Conservation (phyloP, 2,329 filamentous ascomycete species). For the Biscogniauxia marginata region DNA sequence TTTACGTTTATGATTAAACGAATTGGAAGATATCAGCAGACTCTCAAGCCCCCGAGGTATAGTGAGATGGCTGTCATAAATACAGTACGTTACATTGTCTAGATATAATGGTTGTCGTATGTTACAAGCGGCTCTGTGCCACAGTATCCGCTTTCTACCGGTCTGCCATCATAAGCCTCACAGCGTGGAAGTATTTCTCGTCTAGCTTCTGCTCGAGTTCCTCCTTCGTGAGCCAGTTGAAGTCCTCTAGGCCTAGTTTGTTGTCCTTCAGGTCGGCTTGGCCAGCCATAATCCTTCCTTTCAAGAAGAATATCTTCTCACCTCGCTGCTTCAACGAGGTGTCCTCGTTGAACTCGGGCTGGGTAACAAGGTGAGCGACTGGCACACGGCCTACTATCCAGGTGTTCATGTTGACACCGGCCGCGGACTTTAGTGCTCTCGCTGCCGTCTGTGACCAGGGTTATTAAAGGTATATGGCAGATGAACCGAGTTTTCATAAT, state of each 20-base stretch:
- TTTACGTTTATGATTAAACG: neutral
- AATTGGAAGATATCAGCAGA: neutral
- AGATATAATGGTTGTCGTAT: slow-evolving; percentile 21
- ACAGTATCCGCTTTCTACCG: slow-evolving; percentile 48
- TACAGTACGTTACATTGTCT: slow-evolving; percentile 29
- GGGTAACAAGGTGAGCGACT: slow-evolving; percentile 71
- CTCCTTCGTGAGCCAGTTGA: slow-evolving; percentile 88
- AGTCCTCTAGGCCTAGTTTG: slow-evolving; percentile 72
- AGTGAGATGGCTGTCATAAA: slow-evolving; percentile 8
- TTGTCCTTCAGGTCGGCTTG: slow-evolving; percentile 79
- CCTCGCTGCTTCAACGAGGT: slow-evolving; percentile 50
- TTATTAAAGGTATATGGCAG: slow-evolving; percentile 15
- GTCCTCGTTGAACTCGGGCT: slow-evolving; percentile 47
- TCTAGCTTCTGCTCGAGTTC: slow-evolving; percentile 72
- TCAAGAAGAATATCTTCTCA: slow-evolving; percentile 92
- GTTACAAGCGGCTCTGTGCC: slow-evolving; percentile 14
- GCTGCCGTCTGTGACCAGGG: slow-evolving; percentile 66
- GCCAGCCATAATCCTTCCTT: slow-evolving; percentile 94
- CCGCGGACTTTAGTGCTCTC: slow-evolving; percentile 72
- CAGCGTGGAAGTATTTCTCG: slow-evolving; percentile 67
- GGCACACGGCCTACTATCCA: slow-evolving; percentile 94
- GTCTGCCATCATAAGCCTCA: slow-evolving; percentile 82
- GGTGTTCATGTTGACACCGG: slow-evolving; percentile 95
- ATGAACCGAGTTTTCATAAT: neutral
- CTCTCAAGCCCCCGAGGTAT: neutral